Conservation (phyloP, 495 filamentous ascomycete genomes). For the Podospora fimiseda region DNA sequence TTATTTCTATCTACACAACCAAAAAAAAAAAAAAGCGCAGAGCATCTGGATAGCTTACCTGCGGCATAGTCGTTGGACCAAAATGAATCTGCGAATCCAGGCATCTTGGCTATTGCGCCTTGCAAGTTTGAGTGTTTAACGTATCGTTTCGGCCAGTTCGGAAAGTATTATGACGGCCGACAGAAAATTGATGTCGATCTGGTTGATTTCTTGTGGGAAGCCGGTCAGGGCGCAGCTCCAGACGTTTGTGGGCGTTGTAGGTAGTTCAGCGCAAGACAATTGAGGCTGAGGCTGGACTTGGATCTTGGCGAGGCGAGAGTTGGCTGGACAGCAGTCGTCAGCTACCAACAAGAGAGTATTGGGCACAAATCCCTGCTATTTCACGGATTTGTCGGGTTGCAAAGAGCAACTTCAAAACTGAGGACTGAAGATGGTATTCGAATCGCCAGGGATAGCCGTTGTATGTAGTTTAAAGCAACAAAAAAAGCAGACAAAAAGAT, state of each 20-base stretch:
- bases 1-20: neutral
- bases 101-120: conserved; percentile 48
- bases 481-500: neutral
- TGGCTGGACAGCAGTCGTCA: too few relatives aligned
- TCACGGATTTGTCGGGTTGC: neutral
- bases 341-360: neutral
- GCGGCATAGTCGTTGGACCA: conserved; percentile 93
- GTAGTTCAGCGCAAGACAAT: conserved; percentile 15
- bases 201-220: neutral
- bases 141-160: neutral
- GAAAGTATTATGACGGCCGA: neutral
- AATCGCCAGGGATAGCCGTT: neutral
- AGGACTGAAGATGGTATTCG: neutral
- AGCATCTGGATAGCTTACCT: too few relatives aligned
- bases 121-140: neutral
- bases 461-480: neutral
- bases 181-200: neutral
- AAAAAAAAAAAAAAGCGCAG: conserved; percentile 3
- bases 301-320: conserved; percentile 2
- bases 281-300: conserved; percentile 21
- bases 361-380: neutral
- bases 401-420: neutral
- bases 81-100: conserved; percentile 87
- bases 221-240: conserved; percentile 5
- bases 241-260: conserved; percentile 18